These are phyloP conservation scores for Tolypocladium endophyticum DNA, from an alignment of 2,329 filamentous ascomycete genomes.

Conservation along the genomic window DNA sequence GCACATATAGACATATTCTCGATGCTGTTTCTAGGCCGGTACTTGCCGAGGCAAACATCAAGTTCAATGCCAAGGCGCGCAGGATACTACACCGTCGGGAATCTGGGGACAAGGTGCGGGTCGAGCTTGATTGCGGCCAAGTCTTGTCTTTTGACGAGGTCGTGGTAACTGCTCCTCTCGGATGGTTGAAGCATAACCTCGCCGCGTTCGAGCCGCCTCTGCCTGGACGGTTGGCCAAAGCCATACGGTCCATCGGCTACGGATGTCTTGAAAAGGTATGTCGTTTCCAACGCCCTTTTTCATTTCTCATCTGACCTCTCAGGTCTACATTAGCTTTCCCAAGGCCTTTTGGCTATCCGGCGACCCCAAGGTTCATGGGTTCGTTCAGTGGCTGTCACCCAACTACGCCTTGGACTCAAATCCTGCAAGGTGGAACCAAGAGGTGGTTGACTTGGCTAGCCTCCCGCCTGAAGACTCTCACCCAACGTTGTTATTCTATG, in stretches of 20 bases:
- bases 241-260: constrained; percentile 56
- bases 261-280: constrained; percentile 60
- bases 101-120: constrained; percentile 22
- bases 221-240: constrained; percentile 43
- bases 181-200: constrained; percentile 54
- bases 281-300: neutral
- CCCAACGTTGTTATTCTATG: constrained; percentile 80
- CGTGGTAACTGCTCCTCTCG: constrained; percentile 57
- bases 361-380: constrained; percentile 44
- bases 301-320: neutral
- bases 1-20: constrained; percentile 49
- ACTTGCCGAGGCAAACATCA: constrained; percentile 42
- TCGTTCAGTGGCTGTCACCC: constrained; percentile 67
- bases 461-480: constrained; percentile 50
- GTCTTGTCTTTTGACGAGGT: constrained; percentile 52
- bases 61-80: constrained; percentile 35
- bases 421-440: constrained; percentile 59
- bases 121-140: constrained; percentile 35
- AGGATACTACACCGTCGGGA: constrained; percentile 25
- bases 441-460: constrained; percentile 66
- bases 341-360: constrained; percentile 58
- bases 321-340: constrained; percentile 60
- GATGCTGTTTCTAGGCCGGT: constrained; percentile 47
- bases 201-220: constrained; percentile 51
- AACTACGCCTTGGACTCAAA: constrained; percentile 53